phyloP scores from a whole-genome alignment of 2,329 filamentous ascomycete genomes.

The Immersiporthe knoxdaviesiana region DNA sequence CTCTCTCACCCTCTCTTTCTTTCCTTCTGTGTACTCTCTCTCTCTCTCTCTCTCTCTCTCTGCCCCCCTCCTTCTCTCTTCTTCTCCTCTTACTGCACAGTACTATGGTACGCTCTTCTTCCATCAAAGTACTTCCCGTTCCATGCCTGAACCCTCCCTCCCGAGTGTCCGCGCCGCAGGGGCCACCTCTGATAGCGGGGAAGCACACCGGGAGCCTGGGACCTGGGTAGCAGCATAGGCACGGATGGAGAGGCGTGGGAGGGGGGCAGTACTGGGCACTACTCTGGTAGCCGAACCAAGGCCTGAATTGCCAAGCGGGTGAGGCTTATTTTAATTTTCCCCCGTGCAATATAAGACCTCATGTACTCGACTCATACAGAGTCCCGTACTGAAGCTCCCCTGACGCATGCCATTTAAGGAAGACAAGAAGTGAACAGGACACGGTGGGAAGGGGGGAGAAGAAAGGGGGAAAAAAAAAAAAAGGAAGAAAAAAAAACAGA shows the following conservation, averaged over 20 bases:
- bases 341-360: slow-evolving; percentile 12
- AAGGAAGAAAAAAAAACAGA: too few species aligned
- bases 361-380: neutral
- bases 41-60: too few species aligned
- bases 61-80: too few species aligned
- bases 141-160: slow-evolving; percentile 8
- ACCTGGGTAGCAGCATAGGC: neutral
- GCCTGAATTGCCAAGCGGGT: neutral
- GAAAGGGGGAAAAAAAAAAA: neutral
- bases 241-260: neutral
- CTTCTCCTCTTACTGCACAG: neutral
- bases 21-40: too few species aligned
- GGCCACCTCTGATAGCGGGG: slow-evolving; percentile 6
- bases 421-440: neutral
- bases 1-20: neutral
- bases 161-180: slow-evolving; percentile 5
- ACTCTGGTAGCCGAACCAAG: neutral
- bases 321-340: slow-evolving; percentile 14
- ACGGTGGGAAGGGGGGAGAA: neutral
- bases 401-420: neutral
- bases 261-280: neutral
- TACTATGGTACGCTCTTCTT: neutral
- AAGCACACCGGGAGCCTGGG: slow-evolving; percentile 6
- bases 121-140: neutral
- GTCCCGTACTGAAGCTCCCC: neutral